A percentile compares a stretch with the other conserved stretches of the same genome.
Evolutionary conservation across 148 eudicot genomes (phyloP).

Genomic region (Camellia lanceoleosa): DNA sequence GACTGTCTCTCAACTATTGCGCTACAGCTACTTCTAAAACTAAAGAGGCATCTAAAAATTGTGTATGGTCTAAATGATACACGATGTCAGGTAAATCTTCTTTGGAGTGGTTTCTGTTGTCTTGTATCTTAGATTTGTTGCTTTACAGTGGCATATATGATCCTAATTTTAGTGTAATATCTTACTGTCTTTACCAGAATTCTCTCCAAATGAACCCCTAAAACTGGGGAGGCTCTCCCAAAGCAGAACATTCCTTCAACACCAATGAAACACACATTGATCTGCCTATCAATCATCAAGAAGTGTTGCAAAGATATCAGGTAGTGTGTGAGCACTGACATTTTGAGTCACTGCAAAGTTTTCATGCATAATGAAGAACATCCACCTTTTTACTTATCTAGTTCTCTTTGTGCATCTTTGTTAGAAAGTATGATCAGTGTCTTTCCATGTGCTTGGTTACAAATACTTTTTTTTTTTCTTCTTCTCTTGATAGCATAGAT

Average conservation of each 20-base stretch:
- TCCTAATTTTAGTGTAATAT: background rate
- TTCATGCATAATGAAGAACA: no score
- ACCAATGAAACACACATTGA: slow-evolving; percentile 43
- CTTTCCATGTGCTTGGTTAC: no score
- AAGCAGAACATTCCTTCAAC: slow-evolving; percentile 74
- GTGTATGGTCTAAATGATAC: slow-evolving; percentile 76
- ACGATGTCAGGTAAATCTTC: slow-evolving; percentile 72
- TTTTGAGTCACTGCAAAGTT: background rate
- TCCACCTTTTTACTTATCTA: no score
- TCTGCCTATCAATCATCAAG: slow-evolving; percentile 62
- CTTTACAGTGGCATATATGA: background rate
- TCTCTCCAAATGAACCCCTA: slow-evolving; percentile 76
- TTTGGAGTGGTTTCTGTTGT: background rate
- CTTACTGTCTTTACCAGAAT: slow-evolving; percentile 46
- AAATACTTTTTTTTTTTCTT: no score
- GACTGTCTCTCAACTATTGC: slow-evolving; percentile 79
- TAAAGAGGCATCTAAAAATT: slow-evolving; percentile 91
- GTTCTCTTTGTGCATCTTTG: no score
- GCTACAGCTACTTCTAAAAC: slow-evolving; percentile 76
- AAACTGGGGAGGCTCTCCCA: slow-evolving; percentile 78
- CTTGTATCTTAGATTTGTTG: background rate
- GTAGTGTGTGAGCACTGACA: slow-evolving; percentile 28
- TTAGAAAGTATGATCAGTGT: no score
- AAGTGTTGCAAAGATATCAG: slow-evolving; percentile 85
- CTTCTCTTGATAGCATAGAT: no score